phyloP scores from a whole-genome alignment of 257 asterid species.

The Solanum etuberosum region DNA sequence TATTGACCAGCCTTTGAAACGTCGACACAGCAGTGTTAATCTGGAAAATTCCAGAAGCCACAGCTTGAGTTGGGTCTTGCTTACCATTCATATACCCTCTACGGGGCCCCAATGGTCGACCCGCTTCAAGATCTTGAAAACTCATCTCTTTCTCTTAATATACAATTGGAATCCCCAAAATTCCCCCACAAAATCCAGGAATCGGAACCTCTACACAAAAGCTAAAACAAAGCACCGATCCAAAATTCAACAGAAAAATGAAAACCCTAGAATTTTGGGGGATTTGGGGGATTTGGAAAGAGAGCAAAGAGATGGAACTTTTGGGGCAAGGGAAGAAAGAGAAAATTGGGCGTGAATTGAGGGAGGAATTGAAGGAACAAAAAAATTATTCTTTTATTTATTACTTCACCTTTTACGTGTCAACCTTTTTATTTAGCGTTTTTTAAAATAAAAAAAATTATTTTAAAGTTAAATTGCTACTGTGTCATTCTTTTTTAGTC shows the following conservation, averaged over 20 bases:
- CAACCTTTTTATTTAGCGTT: background rate
- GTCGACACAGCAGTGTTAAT: constrained; percentile 82
- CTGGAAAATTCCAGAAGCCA: constrained; percentile 87
- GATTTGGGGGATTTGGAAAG: background rate
- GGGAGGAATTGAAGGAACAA: constrained; percentile 5
- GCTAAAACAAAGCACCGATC: background rate
- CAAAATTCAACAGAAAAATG: background rate
- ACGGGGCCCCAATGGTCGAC: constrained; percentile 46
- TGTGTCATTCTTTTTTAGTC: no score
- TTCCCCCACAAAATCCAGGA: constrained; percentile 2
- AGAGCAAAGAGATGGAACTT: background rate
- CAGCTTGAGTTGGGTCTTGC: constrained; percentile 87
- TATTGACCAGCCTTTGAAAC: constrained; percentile 85
- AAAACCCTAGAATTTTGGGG: constrained; percentile 19
- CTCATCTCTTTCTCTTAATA: constrained; percentile 39
- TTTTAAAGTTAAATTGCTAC: no score
- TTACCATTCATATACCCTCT: constrained; percentile 51
- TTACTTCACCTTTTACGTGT: background rate
- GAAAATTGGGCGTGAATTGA: constrained; percentile 2
- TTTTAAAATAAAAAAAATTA: no score
- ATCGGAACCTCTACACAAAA: constrained; percentile 4
- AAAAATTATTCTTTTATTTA: background rate
- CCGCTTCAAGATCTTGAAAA: constrained; percentile 92
- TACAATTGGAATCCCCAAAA: background rate
- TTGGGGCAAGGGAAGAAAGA: constrained; percentile 6